Base-by-base conservation (phyloP, 179 eudicot genomes). In the Silene noctiflora region DNA sequence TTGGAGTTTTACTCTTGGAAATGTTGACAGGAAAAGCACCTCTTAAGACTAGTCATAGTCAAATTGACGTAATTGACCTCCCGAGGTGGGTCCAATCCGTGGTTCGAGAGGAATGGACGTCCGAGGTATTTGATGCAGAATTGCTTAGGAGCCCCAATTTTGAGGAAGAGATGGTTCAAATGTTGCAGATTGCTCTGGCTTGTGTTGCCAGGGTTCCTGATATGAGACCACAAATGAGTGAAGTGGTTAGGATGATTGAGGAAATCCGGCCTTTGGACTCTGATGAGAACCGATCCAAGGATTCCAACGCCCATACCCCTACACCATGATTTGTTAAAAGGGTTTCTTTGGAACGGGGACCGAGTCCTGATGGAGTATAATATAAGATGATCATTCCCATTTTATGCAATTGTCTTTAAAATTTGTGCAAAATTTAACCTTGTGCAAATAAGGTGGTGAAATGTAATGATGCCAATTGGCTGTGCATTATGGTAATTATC, bases 81-180 rank as follows among this genome's bases (percentile, higher is more conserved):
- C 96, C 94, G 0, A 78, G 87, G 67, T 93, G 98, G 98, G 98
- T 93, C 25, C 98, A 88, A 67, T 93, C 98, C 0, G 96, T 93
- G 11, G 98, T 91, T 1, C 76, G 94, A 72, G 98, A 93, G 76
- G 98, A 93, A 74, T 93, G 98, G 98, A 91, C 98, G 4, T 89
- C 98, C 1, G 98, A 93, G 80, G 96, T 93, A 19, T 93, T 93
- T 73, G 98, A 93, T 68, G 83, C 83, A 0, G 95, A 89, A 82
- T 80, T 93, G 69, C 78, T 89, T 42, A 84, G 79, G 83, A 81
- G 69, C 70, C 88, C 82, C 0, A 85, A 86, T 59, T 79, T 85
- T 0, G 98, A 93, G 75, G 98, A 91, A 69, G 98, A 93, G 86
- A 93, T 93, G 98, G 93, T 93, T 33, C 91, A 91, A 35, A 83